Evolutionary conservation across 768 basidiomycete species (phyloP), one percentile per base, ranked within the genome.

Genomic region (Zangia roseola): DNA sequence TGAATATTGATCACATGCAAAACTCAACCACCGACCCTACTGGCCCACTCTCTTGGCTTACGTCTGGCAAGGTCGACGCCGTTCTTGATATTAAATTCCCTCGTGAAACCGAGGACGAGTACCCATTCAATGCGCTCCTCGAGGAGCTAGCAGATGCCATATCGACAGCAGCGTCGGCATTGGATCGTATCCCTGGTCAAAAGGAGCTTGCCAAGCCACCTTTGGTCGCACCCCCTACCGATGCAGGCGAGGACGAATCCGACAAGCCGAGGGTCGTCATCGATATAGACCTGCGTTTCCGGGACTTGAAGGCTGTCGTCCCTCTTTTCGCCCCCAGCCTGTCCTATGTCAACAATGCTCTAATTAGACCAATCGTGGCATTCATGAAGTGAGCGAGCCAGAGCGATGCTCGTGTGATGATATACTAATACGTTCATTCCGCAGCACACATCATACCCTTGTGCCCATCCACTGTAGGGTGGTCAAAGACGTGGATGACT

Each of bases 81-180:
- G 97, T 99, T 6, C 79, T 97, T 20, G 97, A 99, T 69, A 94
- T 99, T 71, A 93, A 94, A 62, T 98, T 99, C 69, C 94, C 97
- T 20, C 83, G 83, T 16, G 85, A 91, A 57, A 82, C 82, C 10
- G 85, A 87, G 49, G 79, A 78, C 37, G 80, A 83, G 54, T 69
- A 78, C 16, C 81, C 83, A 16, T 76, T 97, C 58, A 86, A 90
- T 56, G 87, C 81, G 28, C 81, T 97, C 53, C 77, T 97, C 6
- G 88, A 80, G n/a, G 91, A 95, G 66, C 84, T 97, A 45, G 88
- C 91, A 3, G 90, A 92, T 60, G 91, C 89, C 40, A 86, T 97
- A 25, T 79, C 83, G n/a, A 84, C 78, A 30, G 73, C 72, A 14
- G 71, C 75, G 10, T 78, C 81, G 5, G 74, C 81, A 10, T 74